These are phyloP conservation scores for Vicia villosa DNA, from an alignment of 306 rosid species.

Conservation along the genomic window DNA sequence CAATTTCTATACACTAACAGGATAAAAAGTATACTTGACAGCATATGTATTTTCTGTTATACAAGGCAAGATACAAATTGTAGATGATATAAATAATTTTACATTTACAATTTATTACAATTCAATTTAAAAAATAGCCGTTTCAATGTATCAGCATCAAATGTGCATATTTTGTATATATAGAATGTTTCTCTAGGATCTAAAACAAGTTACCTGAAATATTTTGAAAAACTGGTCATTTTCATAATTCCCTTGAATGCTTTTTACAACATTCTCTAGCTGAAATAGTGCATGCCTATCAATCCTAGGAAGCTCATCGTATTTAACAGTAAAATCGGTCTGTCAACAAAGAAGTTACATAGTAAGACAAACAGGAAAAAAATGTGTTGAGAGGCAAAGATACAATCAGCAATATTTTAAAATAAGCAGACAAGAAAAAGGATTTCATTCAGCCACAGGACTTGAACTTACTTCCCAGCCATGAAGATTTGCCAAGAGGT, in stretches of 20 bases:
- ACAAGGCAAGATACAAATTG: neutral
- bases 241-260: constrained; percentile 80
- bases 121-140: constrained; percentile 41
- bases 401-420: constrained; percentile 21
- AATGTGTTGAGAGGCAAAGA: constrained; percentile 10
- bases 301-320: constrained; percentile 86
- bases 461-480: constrained; percentile 82
- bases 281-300: constrained; percentile 89
- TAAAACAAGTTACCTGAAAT: constrained; percentile 71
- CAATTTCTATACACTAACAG: neutral
- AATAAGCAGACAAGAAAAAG: constrained; percentile 19
- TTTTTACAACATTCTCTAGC: constrained; percentile 82
- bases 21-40: neutral
- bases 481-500: constrained; percentile 95
- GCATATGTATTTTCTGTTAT: neutral
- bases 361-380: constrained; percentile 27
- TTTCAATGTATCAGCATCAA: constrained; percentile 72
- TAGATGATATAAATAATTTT: neutral
- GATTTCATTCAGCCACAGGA: constrained; percentile 12
- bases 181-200: constrained; percentile 26
- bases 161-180: constrained; percentile 40
- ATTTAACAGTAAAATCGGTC: constrained; percentile 66
- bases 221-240: constrained; percentile 91
- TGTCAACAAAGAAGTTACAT: constrained; percentile 40
- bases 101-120: constrained; percentile 7